Evolutionary conservation across 1,284 basidiomycete species (phyloP).

Genomic region (Ceratobasidium papillatum): DNA sequence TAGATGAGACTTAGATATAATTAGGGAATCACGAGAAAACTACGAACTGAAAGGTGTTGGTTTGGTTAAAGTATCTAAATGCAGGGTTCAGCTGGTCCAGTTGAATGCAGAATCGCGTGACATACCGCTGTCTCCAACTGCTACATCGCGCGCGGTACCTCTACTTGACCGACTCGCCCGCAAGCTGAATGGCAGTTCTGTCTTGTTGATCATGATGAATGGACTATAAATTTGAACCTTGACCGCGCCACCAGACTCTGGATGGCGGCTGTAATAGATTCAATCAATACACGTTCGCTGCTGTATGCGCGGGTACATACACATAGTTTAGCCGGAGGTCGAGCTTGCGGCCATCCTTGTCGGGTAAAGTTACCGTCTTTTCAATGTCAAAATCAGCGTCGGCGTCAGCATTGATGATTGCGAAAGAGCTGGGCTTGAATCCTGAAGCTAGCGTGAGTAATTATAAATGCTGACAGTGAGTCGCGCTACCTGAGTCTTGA

Average conservation of each 20-base stretch:
- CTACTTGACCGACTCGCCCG: conserved; percentile 66
- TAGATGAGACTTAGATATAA: conserved; percentile 58
- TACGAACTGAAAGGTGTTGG: conserved; percentile 80
- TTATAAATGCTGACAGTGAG: background rate
- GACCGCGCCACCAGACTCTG: conserved; percentile 96
- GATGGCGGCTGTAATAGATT: conserved; percentile 67
- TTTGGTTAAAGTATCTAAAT: conserved; percentile 64
- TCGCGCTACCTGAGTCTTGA: conserved; percentile 80
- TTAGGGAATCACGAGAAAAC: conserved; percentile 22
- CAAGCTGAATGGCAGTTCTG: conserved; percentile 83
- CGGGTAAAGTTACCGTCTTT: conserved; percentile 74
- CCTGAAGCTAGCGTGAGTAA: conserved; percentile 55
- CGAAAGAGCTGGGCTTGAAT: conserved; percentile 98
- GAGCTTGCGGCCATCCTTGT: conserved; percentile 80
- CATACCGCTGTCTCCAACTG: conserved; percentile 29
- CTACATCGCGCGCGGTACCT: conserved; percentile 21
- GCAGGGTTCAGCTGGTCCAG: background rate
- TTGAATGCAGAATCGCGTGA: background rate
- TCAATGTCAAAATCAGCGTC: conserved; percentile 92
- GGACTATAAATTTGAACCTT: conserved; percentile 97
- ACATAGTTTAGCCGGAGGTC: conserved; percentile 88
- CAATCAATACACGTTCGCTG: background rate
- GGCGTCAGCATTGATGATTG: conserved; percentile 95
- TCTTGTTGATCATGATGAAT: conserved; percentile 94
- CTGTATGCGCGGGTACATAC: conserved; percentile 57